Evolutionary conservation across 768 basidiomycete species (phyloP).

Genomic region (Dentipellis fragilis): DNA sequence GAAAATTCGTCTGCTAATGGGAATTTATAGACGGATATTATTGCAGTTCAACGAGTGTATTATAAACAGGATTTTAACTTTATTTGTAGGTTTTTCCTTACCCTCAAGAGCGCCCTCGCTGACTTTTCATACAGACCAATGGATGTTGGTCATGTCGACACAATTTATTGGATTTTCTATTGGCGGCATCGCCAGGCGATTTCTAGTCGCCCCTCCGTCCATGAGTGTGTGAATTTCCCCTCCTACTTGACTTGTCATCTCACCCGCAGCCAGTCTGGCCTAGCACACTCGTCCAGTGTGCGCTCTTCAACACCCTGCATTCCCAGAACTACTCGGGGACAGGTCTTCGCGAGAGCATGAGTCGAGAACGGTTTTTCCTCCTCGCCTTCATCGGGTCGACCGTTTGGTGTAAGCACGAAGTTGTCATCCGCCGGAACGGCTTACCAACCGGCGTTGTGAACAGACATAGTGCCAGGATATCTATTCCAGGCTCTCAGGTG

Average conservation of each 20-base stretch:
- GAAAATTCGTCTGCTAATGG: slow-evolving; percentile 12
- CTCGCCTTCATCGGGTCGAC: slow-evolving; percentile 46
- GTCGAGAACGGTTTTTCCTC: slow-evolving; percentile 68
- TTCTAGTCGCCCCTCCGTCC: slow-evolving; percentile 49
- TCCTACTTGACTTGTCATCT: neutral
- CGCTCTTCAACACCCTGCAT: slow-evolving; percentile 69
- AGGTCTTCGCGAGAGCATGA: slow-evolving; percentile 50
- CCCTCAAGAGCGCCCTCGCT: slow-evolving; percentile 13
- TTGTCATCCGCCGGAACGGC: slow-evolving; percentile 9
- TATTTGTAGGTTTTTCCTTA: slow-evolving; percentile 23
- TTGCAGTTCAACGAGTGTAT: slow-evolving; percentile 61
- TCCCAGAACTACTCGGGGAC: slow-evolving; percentile 53
- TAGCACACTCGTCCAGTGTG: slow-evolving; percentile 57
- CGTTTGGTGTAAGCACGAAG: slow-evolving; percentile 45
- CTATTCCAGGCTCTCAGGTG: slow-evolving; percentile 19
- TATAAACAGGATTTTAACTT: slow-evolving; percentile 53
- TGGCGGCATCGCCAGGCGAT: slow-evolving; percentile 63
- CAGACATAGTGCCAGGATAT: slow-evolving; percentile 37
- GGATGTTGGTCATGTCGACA: slow-evolving; percentile 71
- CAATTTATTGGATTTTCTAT: slow-evolving; percentile 77
- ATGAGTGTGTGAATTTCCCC: slow-evolving; percentile 26
- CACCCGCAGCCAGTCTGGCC: slow-evolving; percentile 46
- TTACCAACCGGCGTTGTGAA: slow-evolving; percentile 4
- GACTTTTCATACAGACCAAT: slow-evolving; percentile 43
- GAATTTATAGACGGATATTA: slow-evolving; percentile 41